A percentile compares a stretch with the other conserved stretches of the same genome.
Evolutionary conservation across 139 green algal species (phyloP).

Genomic region (Chara braunii): DNA sequence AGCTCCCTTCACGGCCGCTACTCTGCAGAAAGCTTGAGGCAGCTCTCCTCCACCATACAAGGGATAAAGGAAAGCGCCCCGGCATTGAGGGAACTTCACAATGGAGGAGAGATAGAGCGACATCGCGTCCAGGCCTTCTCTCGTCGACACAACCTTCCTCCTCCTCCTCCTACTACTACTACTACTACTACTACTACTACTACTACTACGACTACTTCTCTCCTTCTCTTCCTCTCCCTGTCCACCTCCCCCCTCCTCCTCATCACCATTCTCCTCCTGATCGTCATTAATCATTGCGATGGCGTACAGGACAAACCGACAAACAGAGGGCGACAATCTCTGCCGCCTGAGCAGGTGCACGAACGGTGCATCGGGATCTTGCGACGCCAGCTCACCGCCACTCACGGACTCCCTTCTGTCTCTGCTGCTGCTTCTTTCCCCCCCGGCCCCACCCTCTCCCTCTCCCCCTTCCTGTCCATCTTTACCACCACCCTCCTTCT

Average conservation of each 20-base stretch:
- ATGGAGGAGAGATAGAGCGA: slow-evolving; percentile 25
- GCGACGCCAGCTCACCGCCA: not conserved
- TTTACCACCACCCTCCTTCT: slow-evolving; percentile 6
- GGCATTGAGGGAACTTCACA: slow-evolving; percentile 28
- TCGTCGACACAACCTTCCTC: slow-evolving; percentile 4
- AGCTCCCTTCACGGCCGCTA: slow-evolving; percentile 37
- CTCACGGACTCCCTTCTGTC: not conserved
- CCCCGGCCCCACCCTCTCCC: not conserved
- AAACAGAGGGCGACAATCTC: slow-evolving; percentile 6
- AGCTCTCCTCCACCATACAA: slow-evolving; percentile 36
- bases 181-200: too few species aligned
- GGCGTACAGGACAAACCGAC: slow-evolving; percentile 31
- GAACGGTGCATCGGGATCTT: slow-evolving; percentile 5
- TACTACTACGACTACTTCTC: too few species aligned
- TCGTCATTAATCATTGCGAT: slow-evolving; percentile 21
- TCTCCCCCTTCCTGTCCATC: not conserved
- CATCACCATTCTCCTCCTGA: not conserved
- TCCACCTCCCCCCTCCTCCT: not conserved
- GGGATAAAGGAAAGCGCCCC: slow-evolving; percentile 24
- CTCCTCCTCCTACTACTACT: too few species aligned
- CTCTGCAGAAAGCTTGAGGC: slow-evolving; percentile 43
- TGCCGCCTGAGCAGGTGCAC: slow-evolving; percentile 12
- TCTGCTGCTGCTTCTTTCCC: not conserved
- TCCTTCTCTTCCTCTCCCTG: too few species aligned
- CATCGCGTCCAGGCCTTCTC: slow-evolving; percentile 22